Evolutionary conservation across 352 stramenopile species (phyloP), one percentile per base, ranked within the genome.

Genomic region (Phytophthora cajani): DNA sequence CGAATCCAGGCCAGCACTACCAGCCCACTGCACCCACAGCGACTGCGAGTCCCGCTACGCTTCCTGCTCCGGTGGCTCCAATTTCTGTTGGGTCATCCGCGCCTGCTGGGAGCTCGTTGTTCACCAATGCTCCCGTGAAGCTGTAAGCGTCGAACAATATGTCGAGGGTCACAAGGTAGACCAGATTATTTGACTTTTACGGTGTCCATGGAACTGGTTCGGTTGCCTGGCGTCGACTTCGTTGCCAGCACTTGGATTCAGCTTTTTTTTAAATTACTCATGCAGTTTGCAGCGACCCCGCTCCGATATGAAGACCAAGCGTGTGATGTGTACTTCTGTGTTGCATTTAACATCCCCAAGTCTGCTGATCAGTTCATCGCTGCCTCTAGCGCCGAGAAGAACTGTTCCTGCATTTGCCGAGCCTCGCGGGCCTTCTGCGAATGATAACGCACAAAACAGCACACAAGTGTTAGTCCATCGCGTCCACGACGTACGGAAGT

Each of bases 391-490:
- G 80, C 77, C 16, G 68, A 55, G 67, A 93, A 93, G 67, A 93
- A 93, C 40, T 81, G 57, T 27, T 90, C 75, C 63, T 93, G 85
- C 67, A 88, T 77, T 61, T 80, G 70, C n/a, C 80, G 77, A 32
- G 72, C 71, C 59, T 91, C 74, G 5, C 73, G 73, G 32, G 79
- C 64, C 40, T 78, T 81, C 83, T 92, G 64, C 62, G 61, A 27
- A 61, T 65, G 10, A 49, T 49, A 17, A 17, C 25, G 38, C 17
- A 55, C 25, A 62, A 19, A 51, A 64, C 2, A 59, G 46, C 50
- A 50, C 52, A 61, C 23, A 11, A 2, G 14, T 12, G 36, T 74
- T 33, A 16, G n/a, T 59, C 42, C 36, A 44, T 17, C 36, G 30
- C 36, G 14, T 11, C 12, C 38, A 17, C 5, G 38, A 44, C 17